These are phyloP conservation scores for Fusarium albidum DNA, from an alignment of 2,329 filamentous ascomycete species.

Conservation along the genomic window DNA sequence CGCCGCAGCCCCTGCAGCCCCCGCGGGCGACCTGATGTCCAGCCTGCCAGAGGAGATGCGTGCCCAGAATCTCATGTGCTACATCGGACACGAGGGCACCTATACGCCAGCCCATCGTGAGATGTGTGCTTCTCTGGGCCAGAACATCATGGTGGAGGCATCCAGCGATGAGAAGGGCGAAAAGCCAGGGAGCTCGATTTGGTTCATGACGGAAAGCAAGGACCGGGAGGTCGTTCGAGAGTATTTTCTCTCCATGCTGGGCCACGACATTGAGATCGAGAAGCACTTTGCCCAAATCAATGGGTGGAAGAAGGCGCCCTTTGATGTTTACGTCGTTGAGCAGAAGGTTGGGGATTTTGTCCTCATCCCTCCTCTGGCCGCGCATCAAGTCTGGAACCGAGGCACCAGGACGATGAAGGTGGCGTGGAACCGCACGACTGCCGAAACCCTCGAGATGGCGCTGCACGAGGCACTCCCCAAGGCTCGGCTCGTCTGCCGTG, in stretches of 20 bases:
- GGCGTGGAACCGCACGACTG: slow-evolving; percentile 95
- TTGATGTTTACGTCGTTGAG: slow-evolving; percentile 91
- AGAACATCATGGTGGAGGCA: slow-evolving; percentile 98
- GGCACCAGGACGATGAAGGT: slow-evolving; percentile 97
- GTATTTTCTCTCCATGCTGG: slow-evolving; percentile 91
- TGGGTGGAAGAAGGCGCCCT: slow-evolving; percentile 94
- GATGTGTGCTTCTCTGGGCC: slow-evolving; percentile 95
- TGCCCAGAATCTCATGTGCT: slow-evolving; percentile 97
- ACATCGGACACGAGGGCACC: slow-evolving; percentile 96
- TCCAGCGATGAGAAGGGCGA: slow-evolving; percentile 78
- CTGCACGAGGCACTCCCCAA: slow-evolving; percentile 87
- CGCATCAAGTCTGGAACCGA: slow-evolving; percentile 98
- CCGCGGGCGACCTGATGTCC: slow-evolving; percentile 93
- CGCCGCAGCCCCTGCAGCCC: slow-evolving; percentile 72
- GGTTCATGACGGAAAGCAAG: slow-evolving; percentile 98
- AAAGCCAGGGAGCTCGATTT: slow-evolving; percentile 87
- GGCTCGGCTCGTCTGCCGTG: slow-evolving; percentile 89
- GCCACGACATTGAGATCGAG: slow-evolving; percentile 96
- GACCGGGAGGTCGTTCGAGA: slow-evolving; percentile 91
- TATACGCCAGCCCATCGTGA: slow-evolving; percentile 95
- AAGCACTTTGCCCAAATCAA: slow-evolving; percentile 96
- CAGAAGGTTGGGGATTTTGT: slow-evolving; percentile 93
- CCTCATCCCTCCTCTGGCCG: slow-evolving; percentile 88
- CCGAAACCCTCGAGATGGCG: slow-evolving; percentile 88
- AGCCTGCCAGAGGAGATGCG: slow-evolving; percentile 86